phyloP scores from a whole-genome alignment of 306 rosid genomes.

The Notholithocarpus densiflorus region DNA sequence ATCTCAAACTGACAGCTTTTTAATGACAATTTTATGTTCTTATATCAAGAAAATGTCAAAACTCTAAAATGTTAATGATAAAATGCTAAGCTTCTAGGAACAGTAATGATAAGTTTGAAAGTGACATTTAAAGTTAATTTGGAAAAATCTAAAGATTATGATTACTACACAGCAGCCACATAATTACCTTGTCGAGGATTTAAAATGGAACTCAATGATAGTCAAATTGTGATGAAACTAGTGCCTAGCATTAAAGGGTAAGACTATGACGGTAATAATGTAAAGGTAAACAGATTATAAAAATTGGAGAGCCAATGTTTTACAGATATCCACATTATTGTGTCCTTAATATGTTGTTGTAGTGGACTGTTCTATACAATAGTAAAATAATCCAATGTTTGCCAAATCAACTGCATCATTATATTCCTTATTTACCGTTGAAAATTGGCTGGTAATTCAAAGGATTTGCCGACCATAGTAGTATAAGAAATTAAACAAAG shows the following conservation, averaged over 20 bases:
- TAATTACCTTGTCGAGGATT: slow-evolving; percentile 22
- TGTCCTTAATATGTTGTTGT: not conserved
- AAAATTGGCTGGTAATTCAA: not conserved
- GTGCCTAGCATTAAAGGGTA: not conserved
- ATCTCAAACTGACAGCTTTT: too few relatives aligned
- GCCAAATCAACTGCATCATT: slow-evolving; percentile 22
- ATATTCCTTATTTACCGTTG: slow-evolving; percentile 10
- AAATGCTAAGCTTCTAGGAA: not conserved
- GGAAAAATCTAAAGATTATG: slow-evolving; percentile 7
- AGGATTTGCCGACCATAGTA: slow-evolving; percentile 20
- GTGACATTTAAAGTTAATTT: not conserved
- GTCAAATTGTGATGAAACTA: slow-evolving; percentile 20
- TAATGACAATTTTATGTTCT: too few relatives aligned
- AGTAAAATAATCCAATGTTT: slow-evolving; percentile 15
- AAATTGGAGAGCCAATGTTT: not conserved
- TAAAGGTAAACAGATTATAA: not conserved
- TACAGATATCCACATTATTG: not conserved
- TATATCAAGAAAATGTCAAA: too few relatives aligned
- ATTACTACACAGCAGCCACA: slow-evolving; percentile 17
- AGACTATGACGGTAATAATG: not conserved
- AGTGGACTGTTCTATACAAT: not conserved
- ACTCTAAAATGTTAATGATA: not conserved
- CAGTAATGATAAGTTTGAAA: not conserved
- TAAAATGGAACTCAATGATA: slow-evolving; percentile 13
- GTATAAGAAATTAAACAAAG: too few relatives aligned